Percentiles rank a stretch among this genome's conserved stretches.
These are phyloP conservation scores for Blastosporella zonata DNA, from an alignment of 1,284 basidiomycete species.

Conservation along the genomic window DNA sequence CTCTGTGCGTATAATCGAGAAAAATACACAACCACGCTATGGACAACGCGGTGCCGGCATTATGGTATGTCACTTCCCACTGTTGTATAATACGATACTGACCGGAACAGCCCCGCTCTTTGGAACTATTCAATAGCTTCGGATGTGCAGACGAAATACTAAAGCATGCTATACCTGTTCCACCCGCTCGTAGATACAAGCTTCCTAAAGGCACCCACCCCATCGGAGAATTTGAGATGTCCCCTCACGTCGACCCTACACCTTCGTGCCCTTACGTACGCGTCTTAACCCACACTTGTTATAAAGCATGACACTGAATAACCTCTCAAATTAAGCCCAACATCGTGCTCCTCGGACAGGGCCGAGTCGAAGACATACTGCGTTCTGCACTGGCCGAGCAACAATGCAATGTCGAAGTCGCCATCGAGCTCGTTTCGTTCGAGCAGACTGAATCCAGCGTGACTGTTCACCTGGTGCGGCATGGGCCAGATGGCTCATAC, in stretches of 20 bases:
- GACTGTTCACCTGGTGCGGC: slow-evolving; percentile 30
- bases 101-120: slow-evolving; percentile 27
- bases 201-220: slow-evolving; percentile 25
- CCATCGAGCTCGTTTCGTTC: slow-evolving; percentile 36
- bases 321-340: slow-evolving; percentile 25
- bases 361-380: slow-evolving; percentile 34
- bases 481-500: slow-evolving; percentile 16
- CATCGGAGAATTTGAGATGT: slow-evolving; percentile 29
- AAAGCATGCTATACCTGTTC: slow-evolving; percentile 27
- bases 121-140: slow-evolving; percentile 28
- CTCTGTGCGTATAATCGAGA: slow-evolving; percentile 40
- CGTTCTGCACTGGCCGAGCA: slow-evolving; percentile 30
- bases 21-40: slow-evolving; percentile 28
- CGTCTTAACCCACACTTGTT: slow-evolving; percentile 8
- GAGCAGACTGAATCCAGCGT: slow-evolving; percentile 31
- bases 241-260: slow-evolving; percentile 28
- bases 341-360: slow-evolving; percentile 35
- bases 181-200: slow-evolving; percentile 29
- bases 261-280: slow-evolving; percentile 23
- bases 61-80: slow-evolving; percentile 24
- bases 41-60: slow-evolving; percentile 37
- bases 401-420: slow-evolving; percentile 34
- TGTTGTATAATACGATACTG: background rate
- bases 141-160: slow-evolving; percentile 29
- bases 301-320: background rate